A percentile compares a stretch with the other conserved stretches of the same genome.
phyloP scores from a whole-genome alignment of 1,284 basidiomycete genomes.

The Malassezia vespertilionis region DNA sequence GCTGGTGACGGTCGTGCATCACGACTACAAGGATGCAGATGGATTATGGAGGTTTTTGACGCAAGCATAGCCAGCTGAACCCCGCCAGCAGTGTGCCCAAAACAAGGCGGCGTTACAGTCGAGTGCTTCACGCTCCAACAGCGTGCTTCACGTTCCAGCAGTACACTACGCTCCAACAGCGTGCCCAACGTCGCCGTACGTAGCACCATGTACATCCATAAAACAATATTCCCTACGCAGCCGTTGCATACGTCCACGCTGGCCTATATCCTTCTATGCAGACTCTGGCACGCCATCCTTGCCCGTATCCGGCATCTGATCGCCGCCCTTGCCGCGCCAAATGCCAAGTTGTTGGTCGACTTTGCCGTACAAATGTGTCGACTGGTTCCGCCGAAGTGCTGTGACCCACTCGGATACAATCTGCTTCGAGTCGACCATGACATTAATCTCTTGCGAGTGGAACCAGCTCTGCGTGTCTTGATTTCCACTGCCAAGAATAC shows the following conservation, averaged over 20 bases:
- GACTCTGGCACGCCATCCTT: too few relatives aligned
- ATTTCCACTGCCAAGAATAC: conserved; percentile 62
- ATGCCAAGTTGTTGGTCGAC: conserved; percentile 58
- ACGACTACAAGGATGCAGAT: conserved; percentile 74
- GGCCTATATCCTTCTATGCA: too few relatives aligned
- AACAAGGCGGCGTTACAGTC: too few relatives aligned
- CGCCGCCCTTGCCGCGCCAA: conserved; percentile 55
- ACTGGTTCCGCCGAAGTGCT: conserved; percentile 59
- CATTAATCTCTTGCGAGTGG: conserved; percentile 67
- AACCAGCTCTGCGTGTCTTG: conserved; percentile 59
- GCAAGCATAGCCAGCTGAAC: too few relatives aligned
- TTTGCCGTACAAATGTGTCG: conserved; percentile 58
- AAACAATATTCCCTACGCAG: too few relatives aligned
- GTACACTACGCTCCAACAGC: too few relatives aligned
- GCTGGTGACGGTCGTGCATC: conserved; percentile 87
- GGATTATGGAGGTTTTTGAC: conserved; percentile 63
- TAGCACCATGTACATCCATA: too few relatives aligned
- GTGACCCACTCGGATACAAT: conserved; percentile 60
- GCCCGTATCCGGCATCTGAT: conserved; percentile 32
- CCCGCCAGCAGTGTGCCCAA: too few relatives aligned
- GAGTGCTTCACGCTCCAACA: too few relatives aligned
- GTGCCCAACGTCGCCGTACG: too few relatives aligned
- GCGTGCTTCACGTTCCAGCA: too few relatives aligned
- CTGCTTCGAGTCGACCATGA: conserved; percentile 59
- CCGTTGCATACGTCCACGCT: too few relatives aligned